These are phyloP conservation scores for Penicillium palitans DNA, from an alignment of 2,329 filamentous ascomycete species.

Conservation along the genomic window DNA sequence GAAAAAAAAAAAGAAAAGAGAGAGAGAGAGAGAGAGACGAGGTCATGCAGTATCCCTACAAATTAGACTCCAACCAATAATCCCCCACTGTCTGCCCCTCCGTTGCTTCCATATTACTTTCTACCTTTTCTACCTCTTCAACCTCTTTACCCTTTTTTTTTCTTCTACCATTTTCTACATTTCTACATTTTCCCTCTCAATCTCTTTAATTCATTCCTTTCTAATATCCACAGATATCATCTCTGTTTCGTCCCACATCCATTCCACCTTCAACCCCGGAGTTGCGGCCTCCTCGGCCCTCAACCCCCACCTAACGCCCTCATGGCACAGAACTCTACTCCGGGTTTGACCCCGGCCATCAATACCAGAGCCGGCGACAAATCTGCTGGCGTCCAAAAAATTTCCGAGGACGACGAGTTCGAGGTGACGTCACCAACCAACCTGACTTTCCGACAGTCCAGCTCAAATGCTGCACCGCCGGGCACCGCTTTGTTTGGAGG, in stretches of 20 bases:
- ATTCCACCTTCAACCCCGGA: slow-evolving; percentile 28
- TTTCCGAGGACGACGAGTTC: slow-evolving; percentile 79
- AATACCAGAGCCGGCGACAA: slow-evolving; percentile 70
- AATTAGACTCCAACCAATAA: slow-evolving; percentile 13
- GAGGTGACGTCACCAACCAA: slow-evolving; percentile 77
- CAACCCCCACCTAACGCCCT: slow-evolving; percentile 14
- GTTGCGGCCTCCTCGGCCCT: slow-evolving; percentile 31
- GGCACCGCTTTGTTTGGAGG: slow-evolving; percentile 49
- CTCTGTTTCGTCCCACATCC: slow-evolving; percentile 41
- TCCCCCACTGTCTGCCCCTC: slow-evolving; percentile 11
- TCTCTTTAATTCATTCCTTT: slow-evolving; percentile 15
- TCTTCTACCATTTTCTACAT: background rate
- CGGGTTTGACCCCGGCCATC: slow-evolving; percentile 78
- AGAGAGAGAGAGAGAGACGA: background rate
- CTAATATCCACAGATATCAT: background rate
- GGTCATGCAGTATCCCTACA: slow-evolving; percentile 10
- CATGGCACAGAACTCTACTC: slow-evolving; percentile 73
- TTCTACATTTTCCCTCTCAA: background rate
- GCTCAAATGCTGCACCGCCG: slow-evolving; percentile 28
- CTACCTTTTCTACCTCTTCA: slow-evolving; percentile 1
- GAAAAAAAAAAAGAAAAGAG: slow-evolving; percentile 1
- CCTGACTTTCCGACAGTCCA: slow-evolving; percentile 54
- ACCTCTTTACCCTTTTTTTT: background rate
- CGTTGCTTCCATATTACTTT: background rate
- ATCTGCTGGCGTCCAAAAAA: slow-evolving; percentile 57